phyloP scores from a whole-genome alignment of 2,329 filamentous ascomycete genomes.

The Penicillium sp. region DNA sequence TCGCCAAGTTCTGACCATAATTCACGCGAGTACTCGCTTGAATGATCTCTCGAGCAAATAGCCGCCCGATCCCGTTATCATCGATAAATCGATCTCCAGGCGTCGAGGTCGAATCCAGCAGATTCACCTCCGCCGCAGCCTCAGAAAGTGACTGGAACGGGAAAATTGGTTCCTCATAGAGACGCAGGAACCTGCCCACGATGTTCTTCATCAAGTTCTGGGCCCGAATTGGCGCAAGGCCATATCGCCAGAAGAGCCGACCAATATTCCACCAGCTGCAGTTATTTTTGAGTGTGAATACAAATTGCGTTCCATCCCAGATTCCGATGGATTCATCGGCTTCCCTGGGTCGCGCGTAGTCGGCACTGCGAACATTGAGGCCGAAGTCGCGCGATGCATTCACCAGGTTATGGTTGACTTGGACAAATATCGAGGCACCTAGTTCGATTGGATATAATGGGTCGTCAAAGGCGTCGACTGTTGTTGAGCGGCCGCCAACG shows the following conservation, averaged over 20 bases:
- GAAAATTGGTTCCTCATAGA: constrained; percentile 83
- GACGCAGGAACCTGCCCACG: constrained; percentile 72
- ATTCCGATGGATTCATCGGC: constrained; percentile 67
- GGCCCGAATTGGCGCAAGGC: constrained; percentile 74
- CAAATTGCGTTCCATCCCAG: constrained; percentile 80
- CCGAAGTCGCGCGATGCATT: constrained; percentile 73
- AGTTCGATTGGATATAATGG: constrained; percentile 74
- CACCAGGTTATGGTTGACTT: constrained; percentile 79
- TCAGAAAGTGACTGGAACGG: constrained; percentile 79
- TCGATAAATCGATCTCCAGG: constrained; percentile 76
- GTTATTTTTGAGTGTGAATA: constrained; percentile 66
- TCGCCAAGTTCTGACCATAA: constrained; percentile 85
- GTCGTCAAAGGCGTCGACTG: constrained; percentile 75
- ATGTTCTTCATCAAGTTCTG: constrained; percentile 72
- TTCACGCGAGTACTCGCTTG: constrained; percentile 93
- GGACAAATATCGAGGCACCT: constrained; percentile 89
- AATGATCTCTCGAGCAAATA: constrained; percentile 79
- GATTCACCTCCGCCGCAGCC: constrained; percentile 67
- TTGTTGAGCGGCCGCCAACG: constrained; percentile 85
- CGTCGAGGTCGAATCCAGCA: constrained; percentile 67
- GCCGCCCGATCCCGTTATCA: constrained; percentile 66
- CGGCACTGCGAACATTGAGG: constrained; percentile 60
- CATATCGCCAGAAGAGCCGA: constrained; percentile 85
- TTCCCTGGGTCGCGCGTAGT: constrained; percentile 53
- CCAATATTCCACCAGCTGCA: constrained; percentile 78